Evolutionary conservation across 345 rosid species (phyloP), one percentile per base, ranked within the genome.

Genomic region (Laguncularia racemosa): DNA sequence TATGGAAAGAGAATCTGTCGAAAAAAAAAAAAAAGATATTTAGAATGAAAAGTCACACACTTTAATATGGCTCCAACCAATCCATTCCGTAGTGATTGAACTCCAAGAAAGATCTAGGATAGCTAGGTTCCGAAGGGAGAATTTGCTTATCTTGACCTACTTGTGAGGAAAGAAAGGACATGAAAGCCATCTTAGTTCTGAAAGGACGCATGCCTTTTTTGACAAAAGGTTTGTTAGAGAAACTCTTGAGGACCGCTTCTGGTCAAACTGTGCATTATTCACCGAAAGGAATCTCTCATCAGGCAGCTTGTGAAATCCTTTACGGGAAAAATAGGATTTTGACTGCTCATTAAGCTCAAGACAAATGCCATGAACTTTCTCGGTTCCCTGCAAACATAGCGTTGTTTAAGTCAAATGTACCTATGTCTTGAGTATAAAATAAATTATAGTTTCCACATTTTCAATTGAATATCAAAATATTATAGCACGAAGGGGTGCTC

Each of bases 21-120:
- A 0, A 13, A 13, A 14, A 0, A 53, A 20, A 17, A 15, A 3
- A 10, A 3, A 9, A 16, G 3, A 8, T 53, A 11, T 53, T 40
- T 53, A 28, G 9, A 11, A 7, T 13, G 40, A 9, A 33, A 33
- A 33, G 7, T 9, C 16, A 26, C 19, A 15, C 40, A 55, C 58
- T 21, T 40, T 19, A 3, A 55, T 43, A 10, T 55, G 26, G 21
- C 23, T 55, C 58, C 58, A 55, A 13, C 58, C 58, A 13, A 12
- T 12, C 58, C 58, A 55, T 6, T 33, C 16, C 2, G 8, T 2
- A 0, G 23, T 55, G 18, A 55, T 9, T 10, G 12, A 13, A 14
- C 58, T 55, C 6, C 10, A 9, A 0, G 58, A 55, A 2, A 55
- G 58, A 18, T 55, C 47, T 4, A 55, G 20, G 40, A 55, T 55